These are phyloP conservation scores for Podospora conica DNA, from an alignment of 495 filamentous ascomycete genomes.

Conservation along the genomic window DNA sequence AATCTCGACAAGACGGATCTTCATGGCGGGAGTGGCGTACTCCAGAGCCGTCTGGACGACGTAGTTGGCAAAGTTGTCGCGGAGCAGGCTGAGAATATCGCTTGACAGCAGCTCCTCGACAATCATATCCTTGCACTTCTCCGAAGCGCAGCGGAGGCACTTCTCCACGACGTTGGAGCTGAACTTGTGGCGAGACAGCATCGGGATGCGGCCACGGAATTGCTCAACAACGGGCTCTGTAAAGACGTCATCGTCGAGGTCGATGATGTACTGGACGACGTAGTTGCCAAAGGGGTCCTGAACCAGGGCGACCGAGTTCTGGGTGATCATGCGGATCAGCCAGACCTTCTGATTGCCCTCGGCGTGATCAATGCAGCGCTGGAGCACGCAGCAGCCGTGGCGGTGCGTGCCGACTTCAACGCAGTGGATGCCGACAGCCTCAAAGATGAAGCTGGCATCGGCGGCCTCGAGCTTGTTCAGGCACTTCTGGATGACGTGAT, in stretches of 20 bases:
- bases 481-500: conserved; percentile 98
- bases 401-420: conserved; percentile 92
- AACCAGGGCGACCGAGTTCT: conserved; percentile 72
- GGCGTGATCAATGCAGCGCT: conserved; percentile 96
- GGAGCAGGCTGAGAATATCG: conserved; percentile 80
- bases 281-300: conserved; percentile 98
- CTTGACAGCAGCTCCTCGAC: conserved; percentile 74
- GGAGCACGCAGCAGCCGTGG: conserved; percentile 95
- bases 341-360: conserved; percentile 81
- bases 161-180: conserved; percentile 99
- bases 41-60: conserved; percentile 96
- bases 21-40: conserved; percentile 64
- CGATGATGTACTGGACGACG: conserved; percentile 96
- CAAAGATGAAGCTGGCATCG: conserved; percentile 93
- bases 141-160: conserved; percentile 70
- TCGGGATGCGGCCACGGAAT: conserved; percentile 67
- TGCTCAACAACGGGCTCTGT: conserved; percentile 74
- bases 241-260: conserved; percentile 74
- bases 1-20: conserved; percentile 66
- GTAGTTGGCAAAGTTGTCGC: conserved; percentile 92
- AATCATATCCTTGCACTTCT: conserved; percentile 57
- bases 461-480: conserved; percentile 78
- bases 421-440: conserved; percentile 79
- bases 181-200: conserved; percentile 93
- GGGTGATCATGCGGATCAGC: conserved; percentile 78